These are phyloP conservation scores for Botrytis deweyae DNA, from an alignment of 2,329 filamentous ascomycete species.

Conservation along the genomic window DNA sequence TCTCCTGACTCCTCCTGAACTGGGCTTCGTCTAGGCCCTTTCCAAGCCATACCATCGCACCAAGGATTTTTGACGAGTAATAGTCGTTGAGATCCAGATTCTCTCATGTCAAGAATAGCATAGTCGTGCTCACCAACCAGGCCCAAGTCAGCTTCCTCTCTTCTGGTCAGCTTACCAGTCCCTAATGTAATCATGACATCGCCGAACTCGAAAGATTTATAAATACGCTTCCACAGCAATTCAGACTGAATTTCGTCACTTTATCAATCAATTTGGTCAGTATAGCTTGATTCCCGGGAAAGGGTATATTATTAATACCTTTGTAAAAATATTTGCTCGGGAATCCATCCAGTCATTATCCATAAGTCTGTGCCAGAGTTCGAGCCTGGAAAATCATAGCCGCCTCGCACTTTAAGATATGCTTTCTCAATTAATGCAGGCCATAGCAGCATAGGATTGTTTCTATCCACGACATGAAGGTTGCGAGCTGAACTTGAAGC, in stretches of 20 bases:
- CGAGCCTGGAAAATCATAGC: conserved; percentile 96
- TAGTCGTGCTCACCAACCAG: conserved; percentile 92
- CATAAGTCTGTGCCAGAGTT: conserved; percentile 95
- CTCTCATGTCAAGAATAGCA: conserved; percentile 77
- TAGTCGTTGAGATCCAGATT: conserved; percentile 60
- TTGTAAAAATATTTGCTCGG: conserved; percentile 90
- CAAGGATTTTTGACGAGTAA: conserved; percentile 95
- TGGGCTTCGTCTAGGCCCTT: conserved; percentile 44
- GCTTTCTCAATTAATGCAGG: conserved; percentile 93
- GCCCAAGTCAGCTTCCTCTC: conserved; percentile 77
- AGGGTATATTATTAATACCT: conserved; percentile 45
- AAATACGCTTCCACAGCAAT: conserved; percentile 74
- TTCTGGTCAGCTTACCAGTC: conserved; percentile 75
- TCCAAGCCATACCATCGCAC: conserved; percentile 78
- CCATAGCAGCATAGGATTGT: conserved; percentile 81
- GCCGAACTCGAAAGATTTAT: conserved; percentile 69
- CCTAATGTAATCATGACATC: conserved; percentile 88
- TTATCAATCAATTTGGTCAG: conserved; percentile 15
- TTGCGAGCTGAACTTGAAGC: conserved; percentile 70
- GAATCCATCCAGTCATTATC: conserved; percentile 93
- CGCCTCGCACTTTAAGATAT: conserved; percentile 90
- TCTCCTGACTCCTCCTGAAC: conserved; percentile 14
- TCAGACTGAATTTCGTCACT: conserved; percentile 77
- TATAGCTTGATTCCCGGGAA: not conserved
- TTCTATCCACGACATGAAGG: conserved; percentile 83